These are phyloP conservation scores for Lenzites betulinus DNA, from an alignment of 768 basidiomycete species.

Conservation along the genomic window DNA sequence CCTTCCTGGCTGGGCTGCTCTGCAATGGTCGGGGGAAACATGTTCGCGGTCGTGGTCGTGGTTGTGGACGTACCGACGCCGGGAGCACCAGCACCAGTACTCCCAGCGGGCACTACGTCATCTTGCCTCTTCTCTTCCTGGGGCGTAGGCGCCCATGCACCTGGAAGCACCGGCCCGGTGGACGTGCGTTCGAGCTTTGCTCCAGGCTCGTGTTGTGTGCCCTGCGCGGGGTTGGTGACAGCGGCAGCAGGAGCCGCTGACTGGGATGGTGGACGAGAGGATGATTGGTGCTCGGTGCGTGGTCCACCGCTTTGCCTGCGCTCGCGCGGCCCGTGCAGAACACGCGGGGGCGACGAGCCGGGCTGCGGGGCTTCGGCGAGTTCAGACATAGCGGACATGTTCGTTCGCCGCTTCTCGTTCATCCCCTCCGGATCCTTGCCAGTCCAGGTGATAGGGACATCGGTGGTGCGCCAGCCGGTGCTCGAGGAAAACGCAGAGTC, in stretches of 20 bases:
- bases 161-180: constrained; percentile 47
- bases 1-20: constrained; percentile 28
- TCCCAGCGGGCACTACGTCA: constrained; percentile 23
- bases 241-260: neutral
- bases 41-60: constrained; percentile 11
- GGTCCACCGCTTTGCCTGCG: constrained; percentile 13
- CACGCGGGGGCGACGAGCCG: constrained; percentile 14
- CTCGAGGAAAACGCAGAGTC: constrained; percentile 63
- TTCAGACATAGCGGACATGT: constrained; percentile 5
- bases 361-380: constrained; percentile 2
- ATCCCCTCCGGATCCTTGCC: constrained; percentile 41
- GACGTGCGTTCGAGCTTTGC: constrained; percentile 23
- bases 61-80: constrained; percentile 11
- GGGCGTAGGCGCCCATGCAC: constrained; percentile 57
- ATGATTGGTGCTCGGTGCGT: constrained; percentile 4
- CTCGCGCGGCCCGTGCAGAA: constrained; percentile 12
- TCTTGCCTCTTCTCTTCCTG: constrained; percentile 45
- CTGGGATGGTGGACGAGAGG: constrained; percentile 2
- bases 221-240: neutral
- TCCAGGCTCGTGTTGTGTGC: constrained; percentile 8
- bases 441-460: constrained; percentile 66
- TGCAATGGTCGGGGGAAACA: constrained; percentile 28
- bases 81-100: neutral
- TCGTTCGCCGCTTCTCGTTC: constrained; percentile 9
- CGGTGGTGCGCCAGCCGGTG: constrained; percentile 44